A percentile compares a stretch with the other conserved stretches of the same genome.
Evolutionary conservation across 768 basidiomycete species (phyloP).

Genomic region (Gymnopilus dilepis): DNA sequence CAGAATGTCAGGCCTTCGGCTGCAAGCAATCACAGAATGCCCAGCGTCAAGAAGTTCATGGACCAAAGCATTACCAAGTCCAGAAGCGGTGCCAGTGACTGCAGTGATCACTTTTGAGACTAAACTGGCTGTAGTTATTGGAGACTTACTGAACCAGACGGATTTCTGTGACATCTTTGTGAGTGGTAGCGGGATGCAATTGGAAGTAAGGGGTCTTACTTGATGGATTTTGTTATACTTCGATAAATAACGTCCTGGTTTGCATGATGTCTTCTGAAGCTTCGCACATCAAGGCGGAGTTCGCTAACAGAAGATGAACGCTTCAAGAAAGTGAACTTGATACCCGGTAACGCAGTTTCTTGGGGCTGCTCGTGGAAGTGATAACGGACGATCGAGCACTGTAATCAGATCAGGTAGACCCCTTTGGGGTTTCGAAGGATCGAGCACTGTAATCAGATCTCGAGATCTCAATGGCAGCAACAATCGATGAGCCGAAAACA

Average conservation of each 20-base stretch:
- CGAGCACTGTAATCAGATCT: too few relatives aligned
- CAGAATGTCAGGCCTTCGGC: not conserved
- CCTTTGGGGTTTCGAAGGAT: too few relatives aligned
- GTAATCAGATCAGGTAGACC: too few relatives aligned
- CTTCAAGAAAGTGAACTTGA: too few relatives aligned
- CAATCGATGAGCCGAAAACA: too few relatives aligned
- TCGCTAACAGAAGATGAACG: too few relatives aligned
- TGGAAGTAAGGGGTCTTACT: not conserved
- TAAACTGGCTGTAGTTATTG: not conserved
- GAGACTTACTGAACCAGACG: not conserved
- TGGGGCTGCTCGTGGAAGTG: too few relatives aligned
- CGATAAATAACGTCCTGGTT: not conserved
- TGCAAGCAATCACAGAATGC: not conserved
- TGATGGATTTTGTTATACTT: not conserved
- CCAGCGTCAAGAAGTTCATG: not conserved
- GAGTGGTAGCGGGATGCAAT: not conserved
- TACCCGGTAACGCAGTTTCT: too few relatives aligned
- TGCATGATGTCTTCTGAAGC: not conserved
- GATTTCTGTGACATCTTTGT: not conserved
- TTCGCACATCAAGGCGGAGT: too few relatives aligned
- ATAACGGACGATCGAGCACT: too few relatives aligned
- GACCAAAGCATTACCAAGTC: not conserved
- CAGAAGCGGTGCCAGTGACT: slow-evolving; percentile 6
- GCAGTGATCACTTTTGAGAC: too few relatives aligned
- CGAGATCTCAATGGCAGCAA: too few relatives aligned